These are phyloP conservation scores for Starmerella cellae DNA, from an alignment of 805 yeast species.

Conservation along the genomic window DNA sequence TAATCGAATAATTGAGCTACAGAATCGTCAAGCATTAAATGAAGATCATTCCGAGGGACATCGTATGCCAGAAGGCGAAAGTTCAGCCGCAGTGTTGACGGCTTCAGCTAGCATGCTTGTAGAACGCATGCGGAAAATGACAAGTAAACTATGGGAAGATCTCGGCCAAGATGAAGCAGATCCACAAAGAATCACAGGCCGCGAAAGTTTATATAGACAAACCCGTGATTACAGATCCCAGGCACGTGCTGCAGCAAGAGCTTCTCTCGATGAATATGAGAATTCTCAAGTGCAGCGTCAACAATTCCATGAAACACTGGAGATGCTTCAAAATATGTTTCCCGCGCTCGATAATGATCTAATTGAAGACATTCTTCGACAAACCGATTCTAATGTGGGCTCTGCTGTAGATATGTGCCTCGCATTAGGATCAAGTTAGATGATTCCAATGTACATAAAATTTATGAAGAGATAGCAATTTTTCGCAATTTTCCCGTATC, in stretches of 20 bases:
- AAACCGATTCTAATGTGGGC: constrained; percentile 56
- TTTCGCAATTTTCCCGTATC: too few species aligned
- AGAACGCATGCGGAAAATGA: constrained; percentile 34
- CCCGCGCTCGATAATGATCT: constrained; percentile 58
- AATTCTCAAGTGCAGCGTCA: constrained; percentile 31
- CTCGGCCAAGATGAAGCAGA: neutral
- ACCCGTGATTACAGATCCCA: constrained; percentile 16
- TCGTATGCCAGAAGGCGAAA: constrained; percentile 8
- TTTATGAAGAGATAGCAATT: too few species aligned
- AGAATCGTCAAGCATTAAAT: constrained; percentile 15
- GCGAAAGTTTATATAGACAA: neutral
- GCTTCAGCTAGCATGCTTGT: constrained; percentile 39
- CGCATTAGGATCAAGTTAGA: constrained; percentile 24
- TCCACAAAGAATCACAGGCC: neutral
- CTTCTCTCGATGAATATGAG: constrained; percentile 29
- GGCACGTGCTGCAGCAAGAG: constrained; percentile 28
- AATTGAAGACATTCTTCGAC: constrained; percentile 53
- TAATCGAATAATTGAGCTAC: constrained; percentile 20
- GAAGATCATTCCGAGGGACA: neutral
- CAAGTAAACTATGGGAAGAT: constrained; percentile 27
- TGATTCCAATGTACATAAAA: too few species aligned
- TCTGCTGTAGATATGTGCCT: constrained; percentile 57
- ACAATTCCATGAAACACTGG: constrained; percentile 34
- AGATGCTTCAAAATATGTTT: constrained; percentile 50
- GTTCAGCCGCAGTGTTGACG: constrained; percentile 26